These are phyloP conservation scores for Cercospora brassicicola DNA, from an alignment of 2,329 filamentous ascomycete genomes.

Conservation along the genomic window DNA sequence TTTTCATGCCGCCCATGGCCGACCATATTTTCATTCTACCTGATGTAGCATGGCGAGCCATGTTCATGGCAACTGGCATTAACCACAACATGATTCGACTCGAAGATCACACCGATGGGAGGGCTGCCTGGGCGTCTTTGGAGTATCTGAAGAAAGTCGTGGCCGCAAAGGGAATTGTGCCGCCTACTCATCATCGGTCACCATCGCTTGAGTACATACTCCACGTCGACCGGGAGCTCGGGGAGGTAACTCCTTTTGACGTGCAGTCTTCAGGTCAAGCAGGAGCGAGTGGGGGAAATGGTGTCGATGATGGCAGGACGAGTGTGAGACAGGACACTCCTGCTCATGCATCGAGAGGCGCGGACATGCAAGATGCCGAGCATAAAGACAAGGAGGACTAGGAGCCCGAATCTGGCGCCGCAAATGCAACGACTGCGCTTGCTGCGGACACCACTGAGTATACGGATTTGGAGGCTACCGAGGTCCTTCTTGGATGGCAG, in stretches of 20 bases:
- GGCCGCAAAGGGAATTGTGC: background rate
- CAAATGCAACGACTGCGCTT: background rate
- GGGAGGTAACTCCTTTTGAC: background rate
- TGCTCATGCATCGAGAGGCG: background rate
- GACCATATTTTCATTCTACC: background rate
- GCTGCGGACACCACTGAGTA: background rate
- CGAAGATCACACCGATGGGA: constrained; percentile 1
- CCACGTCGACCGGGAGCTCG: background rate
- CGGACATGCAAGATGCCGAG: background rate
- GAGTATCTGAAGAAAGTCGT: background rate
- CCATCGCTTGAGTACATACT: background rate
- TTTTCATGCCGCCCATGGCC: background rate
- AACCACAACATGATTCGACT: constrained; percentile 1
- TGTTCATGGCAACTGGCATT: background rate
- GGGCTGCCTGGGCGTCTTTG: background rate
- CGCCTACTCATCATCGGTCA: background rate
- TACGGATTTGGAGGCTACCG: background rate
- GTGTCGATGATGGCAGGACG: background rate
- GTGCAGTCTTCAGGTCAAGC: background rate
- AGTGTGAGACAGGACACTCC: background rate
- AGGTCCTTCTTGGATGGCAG: background rate
- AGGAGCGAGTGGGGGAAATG: background rate
- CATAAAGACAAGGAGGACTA: background rate
- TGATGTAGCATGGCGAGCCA: background rate
- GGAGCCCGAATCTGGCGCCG: background rate